phyloP scores from a whole-genome alignment of 805 yeast genomes.

The Sungouiozyma ichnusensis region DNA sequence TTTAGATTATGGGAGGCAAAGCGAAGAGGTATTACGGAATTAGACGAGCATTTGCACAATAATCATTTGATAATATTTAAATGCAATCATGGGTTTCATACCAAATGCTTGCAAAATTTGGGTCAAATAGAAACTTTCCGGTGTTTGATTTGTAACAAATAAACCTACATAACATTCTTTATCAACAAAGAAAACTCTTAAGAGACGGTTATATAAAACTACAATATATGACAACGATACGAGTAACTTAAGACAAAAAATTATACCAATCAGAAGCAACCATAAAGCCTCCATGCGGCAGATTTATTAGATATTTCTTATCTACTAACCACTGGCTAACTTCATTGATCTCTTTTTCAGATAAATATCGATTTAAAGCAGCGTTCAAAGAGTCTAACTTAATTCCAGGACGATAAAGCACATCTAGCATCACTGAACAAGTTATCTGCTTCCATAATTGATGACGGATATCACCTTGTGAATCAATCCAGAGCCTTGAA shows the following conservation, averaged over 20 bases:
- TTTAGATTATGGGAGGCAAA: constrained; percentile 49
- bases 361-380: constrained; percentile 23
- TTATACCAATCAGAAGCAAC: constrained; percentile 21
- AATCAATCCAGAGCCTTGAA: constrained; percentile 62
- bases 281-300: constrained; percentile 15
- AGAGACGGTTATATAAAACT: not conserved
- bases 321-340: constrained; percentile 38
- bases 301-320: constrained; percentile 17
- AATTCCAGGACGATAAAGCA: constrained; percentile 50
- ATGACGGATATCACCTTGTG: constrained; percentile 48
- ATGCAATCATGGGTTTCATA: constrained; percentile 26
- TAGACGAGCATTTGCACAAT: not conserved
- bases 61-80: constrained; percentile 14
- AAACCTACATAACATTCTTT: not conserved
- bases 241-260: constrained; percentile 5
- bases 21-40: constrained; percentile 21
- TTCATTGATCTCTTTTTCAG: constrained; percentile 30
- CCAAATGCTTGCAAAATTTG: constrained; percentile 18
- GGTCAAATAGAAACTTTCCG: constrained; percentile 16
- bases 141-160: constrained; percentile 17
- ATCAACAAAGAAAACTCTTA: not conserved
- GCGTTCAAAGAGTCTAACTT: constrained; percentile 15
- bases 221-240: not conserved
- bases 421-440: constrained; percentile 34
- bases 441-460: constrained; percentile 51